Evolutionary conservation across 2,329 filamentous ascomycete species (phyloP).

Genomic region (Coniella lustricola): DNA sequence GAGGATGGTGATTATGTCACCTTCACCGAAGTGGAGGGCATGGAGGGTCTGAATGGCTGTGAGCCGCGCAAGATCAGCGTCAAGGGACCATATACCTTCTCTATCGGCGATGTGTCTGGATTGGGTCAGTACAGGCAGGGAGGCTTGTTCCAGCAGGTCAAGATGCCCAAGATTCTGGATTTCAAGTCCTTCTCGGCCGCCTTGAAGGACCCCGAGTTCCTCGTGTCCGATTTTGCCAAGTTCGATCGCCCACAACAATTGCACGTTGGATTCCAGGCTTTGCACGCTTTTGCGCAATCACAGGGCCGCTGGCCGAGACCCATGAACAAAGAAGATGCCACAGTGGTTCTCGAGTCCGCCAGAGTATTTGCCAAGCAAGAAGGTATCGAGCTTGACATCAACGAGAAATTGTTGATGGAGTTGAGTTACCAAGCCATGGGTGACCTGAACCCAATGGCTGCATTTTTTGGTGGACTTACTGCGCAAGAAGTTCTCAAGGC

Average conservation of each 20-base stretch:
- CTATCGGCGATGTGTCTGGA: constrained; percentile 84
- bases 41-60: constrained; percentile 78
- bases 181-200: constrained; percentile 77
- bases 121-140: constrained; percentile 83
- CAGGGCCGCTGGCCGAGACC: constrained; percentile 73
- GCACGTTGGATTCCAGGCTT: constrained; percentile 84
- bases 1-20: constrained; percentile 96
- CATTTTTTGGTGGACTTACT: constrained; percentile 87
- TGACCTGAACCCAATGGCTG: constrained; percentile 85
- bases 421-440: constrained; percentile 90
- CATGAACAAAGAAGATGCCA: constrained; percentile 77
- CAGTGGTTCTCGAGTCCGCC: constrained; percentile 67
- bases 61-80: constrained; percentile 87
- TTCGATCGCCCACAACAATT: constrained; percentile 91
- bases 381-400: constrained; percentile 73
- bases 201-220: constrained; percentile 77
- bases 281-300: constrained; percentile 74
- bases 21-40: constrained; percentile 86
- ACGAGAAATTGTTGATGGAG: constrained; percentile 89
- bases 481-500: constrained; percentile 96
- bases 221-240: constrained; percentile 95
- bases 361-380: constrained; percentile 68
- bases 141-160: constrained; percentile 90
- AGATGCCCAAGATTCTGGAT: constrained; percentile 91
- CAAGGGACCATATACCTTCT: constrained; percentile 95